A percentile compares a stretch with the other conserved stretches of the same genome.
Evolutionary conservation across 352 stramenopile genomes (phyloP).

Genomic region (Phytopythium chamaehyphon): DNA sequence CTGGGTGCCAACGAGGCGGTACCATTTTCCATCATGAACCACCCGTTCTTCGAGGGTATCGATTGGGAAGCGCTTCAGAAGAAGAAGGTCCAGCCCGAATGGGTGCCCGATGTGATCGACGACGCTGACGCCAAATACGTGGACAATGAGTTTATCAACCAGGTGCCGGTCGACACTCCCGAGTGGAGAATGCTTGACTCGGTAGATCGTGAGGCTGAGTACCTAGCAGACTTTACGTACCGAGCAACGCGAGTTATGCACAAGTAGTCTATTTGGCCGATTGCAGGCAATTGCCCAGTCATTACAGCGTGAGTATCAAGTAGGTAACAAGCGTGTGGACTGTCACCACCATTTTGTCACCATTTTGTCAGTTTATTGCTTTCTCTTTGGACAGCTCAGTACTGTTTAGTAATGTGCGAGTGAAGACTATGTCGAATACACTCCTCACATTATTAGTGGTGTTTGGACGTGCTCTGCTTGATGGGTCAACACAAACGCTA

Average conservation of each 20-base stretch:
- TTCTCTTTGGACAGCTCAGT: too few species aligned
- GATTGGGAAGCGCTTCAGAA: slow-evolving; percentile 84
- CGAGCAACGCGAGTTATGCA: slow-evolving; percentile 70
- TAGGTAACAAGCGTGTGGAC: too few species aligned
- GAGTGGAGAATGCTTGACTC: slow-evolving; percentile 89
- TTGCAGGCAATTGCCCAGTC: not conserved
- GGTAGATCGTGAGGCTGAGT: slow-evolving; percentile 79
- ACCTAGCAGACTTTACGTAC: slow-evolving; percentile 86
- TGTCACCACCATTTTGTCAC: too few species aligned
- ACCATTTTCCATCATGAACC: slow-evolving; percentile 86
- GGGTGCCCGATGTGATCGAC: slow-evolving; percentile 78
- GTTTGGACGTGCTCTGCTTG: slow-evolving; percentile 10
- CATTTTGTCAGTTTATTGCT: too few species aligned
- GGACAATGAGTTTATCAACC: slow-evolving; percentile 86
- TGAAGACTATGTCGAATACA: slow-evolving; percentile 14
- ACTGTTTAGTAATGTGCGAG: slow-evolving; percentile 20
- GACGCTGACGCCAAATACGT: slow-evolving; percentile 85
- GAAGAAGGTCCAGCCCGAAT: slow-evolving; percentile 77
- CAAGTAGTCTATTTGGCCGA: slow-evolving; percentile 29
- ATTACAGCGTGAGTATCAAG: slow-evolving; percentile 1
- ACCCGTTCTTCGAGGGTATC: slow-evolving; percentile 84
- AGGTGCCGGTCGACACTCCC: slow-evolving; percentile 81
- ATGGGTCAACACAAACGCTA: slow-evolving; percentile 12
- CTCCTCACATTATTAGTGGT: slow-evolving; percentile 17
- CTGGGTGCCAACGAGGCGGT: slow-evolving; percentile 72